These are phyloP conservation scores for Metarhizium robertsii DNA, from an alignment of 2,329 filamentous ascomycete genomes.

Conservation along the genomic window DNA sequence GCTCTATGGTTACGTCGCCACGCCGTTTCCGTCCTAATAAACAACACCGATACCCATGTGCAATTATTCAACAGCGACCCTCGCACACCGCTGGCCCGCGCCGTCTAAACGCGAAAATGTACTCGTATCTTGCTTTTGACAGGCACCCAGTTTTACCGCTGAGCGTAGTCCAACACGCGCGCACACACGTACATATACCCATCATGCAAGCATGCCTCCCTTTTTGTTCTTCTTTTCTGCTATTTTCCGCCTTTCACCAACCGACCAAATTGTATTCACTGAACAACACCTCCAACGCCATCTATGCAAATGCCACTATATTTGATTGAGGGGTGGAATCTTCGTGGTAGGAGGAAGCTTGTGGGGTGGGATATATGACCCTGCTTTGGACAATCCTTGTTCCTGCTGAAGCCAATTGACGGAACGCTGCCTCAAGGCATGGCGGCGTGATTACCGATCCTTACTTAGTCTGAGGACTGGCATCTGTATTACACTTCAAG, in stretches of 20 bases:
- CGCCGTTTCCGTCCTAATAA: background rate
- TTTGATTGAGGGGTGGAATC: background rate
- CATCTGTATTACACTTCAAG: background rate
- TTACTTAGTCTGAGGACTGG: background rate
- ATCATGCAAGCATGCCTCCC: background rate
- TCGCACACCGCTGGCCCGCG: background rate
- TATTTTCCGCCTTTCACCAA: background rate
- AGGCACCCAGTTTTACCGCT: background rate
- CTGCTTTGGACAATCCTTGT: background rate
- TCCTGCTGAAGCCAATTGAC: background rate
- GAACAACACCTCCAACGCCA: constrained; percentile 18
- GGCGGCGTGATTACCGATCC: background rate
- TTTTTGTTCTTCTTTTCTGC: background rate
- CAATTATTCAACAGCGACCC: constrained; percentile 1
- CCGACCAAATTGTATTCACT: background rate
- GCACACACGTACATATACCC: background rate
- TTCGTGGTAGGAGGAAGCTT: background rate
- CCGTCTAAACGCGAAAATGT: background rate
- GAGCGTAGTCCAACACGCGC: background rate
- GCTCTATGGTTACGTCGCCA: background rate
- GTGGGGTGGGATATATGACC: background rate
- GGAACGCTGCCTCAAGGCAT: background rate
- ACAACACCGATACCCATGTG: background rate
- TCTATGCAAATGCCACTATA: constrained; percentile 19
- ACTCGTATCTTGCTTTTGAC: background rate